Percentiles rank a stretch among this genome's conserved stretches.
phyloP scores from a whole-genome alignment of 257 asterid species.

The Penstemon newberryi region DNA sequence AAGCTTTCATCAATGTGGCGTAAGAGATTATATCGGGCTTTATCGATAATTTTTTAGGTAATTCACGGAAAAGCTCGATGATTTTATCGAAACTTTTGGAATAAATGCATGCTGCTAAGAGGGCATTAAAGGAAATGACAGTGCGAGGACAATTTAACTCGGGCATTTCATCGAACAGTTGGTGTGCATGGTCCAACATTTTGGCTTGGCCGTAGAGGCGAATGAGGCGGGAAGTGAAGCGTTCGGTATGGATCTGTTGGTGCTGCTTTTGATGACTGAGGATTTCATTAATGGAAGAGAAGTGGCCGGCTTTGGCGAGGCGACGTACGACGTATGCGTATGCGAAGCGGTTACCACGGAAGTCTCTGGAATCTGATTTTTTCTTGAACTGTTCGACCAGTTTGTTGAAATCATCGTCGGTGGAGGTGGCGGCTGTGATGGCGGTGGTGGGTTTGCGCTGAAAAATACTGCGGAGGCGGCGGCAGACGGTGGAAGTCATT shows the following conservation, averaged over 20 bases:
- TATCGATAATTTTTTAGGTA: slow-evolving; percentile 40
- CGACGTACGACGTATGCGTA: slow-evolving; percentile 27
- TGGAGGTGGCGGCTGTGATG: slow-evolving; percentile 5
- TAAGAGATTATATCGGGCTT: slow-evolving; percentile 47
- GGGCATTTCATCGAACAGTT: slow-evolving; percentile 64
- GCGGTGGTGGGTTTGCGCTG: slow-evolving; percentile 6
- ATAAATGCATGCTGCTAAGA: slow-evolving; percentile 41
- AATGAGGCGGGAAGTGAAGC: slow-evolving; percentile 38
- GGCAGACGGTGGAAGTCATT: slow-evolving; percentile 4
- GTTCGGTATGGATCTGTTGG: slow-evolving; percentile 32
- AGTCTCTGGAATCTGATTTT: slow-evolving; percentile 22
- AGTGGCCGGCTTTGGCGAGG: slow-evolving; percentile 29
- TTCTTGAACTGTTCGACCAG: slow-evolving; percentile 32
- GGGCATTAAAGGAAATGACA: slow-evolving; percentile 49
- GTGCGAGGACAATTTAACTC: slow-evolving; percentile 46
- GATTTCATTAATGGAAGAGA: slow-evolving; percentile 33
- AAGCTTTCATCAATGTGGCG: slow-evolving; percentile 36
- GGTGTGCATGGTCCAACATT: slow-evolving; percentile 45
- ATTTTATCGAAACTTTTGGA: slow-evolving; percentile 34
- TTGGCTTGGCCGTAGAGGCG: slow-evolving; percentile 42
- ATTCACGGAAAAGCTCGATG: slow-evolving; percentile 34
- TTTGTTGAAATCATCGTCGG: background rate
- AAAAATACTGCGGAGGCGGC: slow-evolving; percentile 24
- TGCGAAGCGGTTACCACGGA: slow-evolving; percentile 20
- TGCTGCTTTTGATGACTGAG: slow-evolving; percentile 40